phyloP scores from a whole-genome alignment of 2,329 filamentous ascomycete species.

The Apiospora pterosperma region DNA sequence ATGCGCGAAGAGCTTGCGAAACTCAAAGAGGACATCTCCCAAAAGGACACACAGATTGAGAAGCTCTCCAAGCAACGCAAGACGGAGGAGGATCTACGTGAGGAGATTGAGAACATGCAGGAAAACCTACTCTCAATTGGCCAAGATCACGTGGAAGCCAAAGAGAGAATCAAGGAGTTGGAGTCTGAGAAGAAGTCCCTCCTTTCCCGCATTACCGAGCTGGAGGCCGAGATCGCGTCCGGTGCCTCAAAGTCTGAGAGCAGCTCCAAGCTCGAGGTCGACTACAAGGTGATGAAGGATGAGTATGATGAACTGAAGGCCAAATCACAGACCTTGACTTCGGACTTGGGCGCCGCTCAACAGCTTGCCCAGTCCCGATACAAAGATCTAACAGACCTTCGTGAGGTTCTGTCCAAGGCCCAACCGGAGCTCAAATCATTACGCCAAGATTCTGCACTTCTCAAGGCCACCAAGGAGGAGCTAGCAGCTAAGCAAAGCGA shows the following conservation, averaged over 20 bases:
- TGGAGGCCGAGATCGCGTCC: constrained; percentile 66
- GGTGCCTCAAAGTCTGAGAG: constrained; percentile 33
- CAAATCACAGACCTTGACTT: constrained; percentile 68
- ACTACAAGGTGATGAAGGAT: constrained; percentile 52
- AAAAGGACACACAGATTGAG: constrained; percentile 72
- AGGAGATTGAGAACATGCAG: constrained; percentile 81
- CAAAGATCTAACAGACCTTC: constrained; percentile 80
- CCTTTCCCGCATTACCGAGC: constrained; percentile 58
- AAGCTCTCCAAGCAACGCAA: constrained; percentile 66
- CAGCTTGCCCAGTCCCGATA: constrained; percentile 83
- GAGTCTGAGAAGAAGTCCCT: constrained; percentile 65
- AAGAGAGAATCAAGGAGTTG: constrained; percentile 71
- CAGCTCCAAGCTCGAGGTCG: constrained; percentile 54
- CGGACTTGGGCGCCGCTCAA: constrained; percentile 81
- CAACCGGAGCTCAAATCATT: constrained; percentile 82
- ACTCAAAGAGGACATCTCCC: constrained; percentile 50
- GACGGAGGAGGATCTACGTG: constrained; percentile 73
- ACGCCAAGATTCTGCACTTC: constrained; percentile 69
- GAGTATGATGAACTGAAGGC: constrained; percentile 67
- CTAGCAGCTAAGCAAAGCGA: constrained; percentile 57
- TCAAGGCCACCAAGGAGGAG: constrained; percentile 75
- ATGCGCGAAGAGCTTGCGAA: constrained; percentile 47
- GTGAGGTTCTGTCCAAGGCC: constrained; percentile 75
- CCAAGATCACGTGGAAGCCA: constrained; percentile 79
- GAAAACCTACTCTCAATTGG: constrained; percentile 78